Evolutionary conservation across 164 flowering plant genomes (phyloP), one percentile per base, ranked within the genome.

Genomic region (Vitis rotundifolia): DNA sequence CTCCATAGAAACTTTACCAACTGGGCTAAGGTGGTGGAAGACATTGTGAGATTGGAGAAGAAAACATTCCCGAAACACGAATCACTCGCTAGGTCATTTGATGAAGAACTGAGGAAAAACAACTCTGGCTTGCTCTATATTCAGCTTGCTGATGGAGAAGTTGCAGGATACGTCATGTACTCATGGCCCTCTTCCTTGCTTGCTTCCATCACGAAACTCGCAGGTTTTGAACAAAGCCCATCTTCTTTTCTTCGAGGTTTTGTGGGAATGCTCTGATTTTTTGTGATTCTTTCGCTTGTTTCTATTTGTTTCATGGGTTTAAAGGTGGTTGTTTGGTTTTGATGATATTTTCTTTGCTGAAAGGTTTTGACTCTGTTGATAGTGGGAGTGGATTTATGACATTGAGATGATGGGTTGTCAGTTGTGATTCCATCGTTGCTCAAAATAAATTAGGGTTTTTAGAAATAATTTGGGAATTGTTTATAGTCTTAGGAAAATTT

Each of bases 51-150:
- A 70, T 22, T 91, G 9, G 98, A 94, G 85, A 89, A 75, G 64
- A 91, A 82, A 72, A 71, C 81, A 9, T 94, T 94, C 80, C 98
- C 98, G 2, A 94, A 94, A 63, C 98, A 94, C 75, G 98, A 94
- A 70, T 94, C 98, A 0, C 90, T 91, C 3, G 83, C 98, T 2
- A 78, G 74, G 29, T 80, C 76, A 8, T 92, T 94, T 63, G 76
- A 90, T n/a, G 83, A 84, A n/a, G 98, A 91, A 61, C 82, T 91
- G 59, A 79, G 68, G 29, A 91, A 87, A 85, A 88, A 74, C 80
- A 94, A 94, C 72, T 51, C 76, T 52, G 94, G 97, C 2, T 77
- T 94, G 75, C 80, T 92, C n/a, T 94, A 84, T 73, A 48, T 76
- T 14, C 64, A 71, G 29, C 44, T 37, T 6, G 49, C 72, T 6